Base-by-base conservation (phyloP, 2,329 filamentous ascomycete species). In the Fusarium floridanum region DNA sequence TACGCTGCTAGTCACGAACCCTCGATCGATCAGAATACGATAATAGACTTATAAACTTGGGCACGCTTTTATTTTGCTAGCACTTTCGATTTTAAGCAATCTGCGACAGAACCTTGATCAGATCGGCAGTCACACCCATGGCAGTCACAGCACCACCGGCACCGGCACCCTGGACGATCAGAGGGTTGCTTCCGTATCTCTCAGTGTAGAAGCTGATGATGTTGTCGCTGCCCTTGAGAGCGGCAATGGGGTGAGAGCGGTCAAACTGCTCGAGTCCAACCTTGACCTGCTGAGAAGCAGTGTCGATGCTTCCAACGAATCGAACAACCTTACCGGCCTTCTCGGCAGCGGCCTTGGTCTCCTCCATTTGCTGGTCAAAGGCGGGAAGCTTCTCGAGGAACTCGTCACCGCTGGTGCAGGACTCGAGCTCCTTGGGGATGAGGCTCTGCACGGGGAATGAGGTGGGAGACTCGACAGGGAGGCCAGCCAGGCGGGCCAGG, bases 131-230 rank as follows among this genome's bases (percentile, higher is more conserved):
- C 56, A 99, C 96, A 70, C 97, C 97, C 96, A 98, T 98, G 32
- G 97, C 97, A 37, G 97, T 99, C 63, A 98, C 95, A 53, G 98
- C 95, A 74, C 94, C 95, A 78, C 97, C 97, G 29, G 97, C 97
- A 71, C 95, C 97, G 39, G 95, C 95, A 69, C 97, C 97, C 86
- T 98, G 96, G 73, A 99, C 91, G 81, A 98, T 98, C 73, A 99
- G 87, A 50, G 97, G 95, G 84, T 96, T 97, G 81, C 88, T 89
- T 68, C 95, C 95, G 81, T 99, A 99, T 79, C 97, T 90, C 88
- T 97, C 93, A 7, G 97, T 99, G 85, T 98, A 97, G 88, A 99
- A 98, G 87, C 93, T 97, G 82, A 99, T 98, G 82, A 99, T 97
- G 87, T 99, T 99, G 83, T 98, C 97, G 83, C 95, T 98, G 39